These are phyloP conservation scores for Tolypocladium album DNA, from an alignment of 2,329 filamentous ascomycete species.

Conservation along the genomic window DNA sequence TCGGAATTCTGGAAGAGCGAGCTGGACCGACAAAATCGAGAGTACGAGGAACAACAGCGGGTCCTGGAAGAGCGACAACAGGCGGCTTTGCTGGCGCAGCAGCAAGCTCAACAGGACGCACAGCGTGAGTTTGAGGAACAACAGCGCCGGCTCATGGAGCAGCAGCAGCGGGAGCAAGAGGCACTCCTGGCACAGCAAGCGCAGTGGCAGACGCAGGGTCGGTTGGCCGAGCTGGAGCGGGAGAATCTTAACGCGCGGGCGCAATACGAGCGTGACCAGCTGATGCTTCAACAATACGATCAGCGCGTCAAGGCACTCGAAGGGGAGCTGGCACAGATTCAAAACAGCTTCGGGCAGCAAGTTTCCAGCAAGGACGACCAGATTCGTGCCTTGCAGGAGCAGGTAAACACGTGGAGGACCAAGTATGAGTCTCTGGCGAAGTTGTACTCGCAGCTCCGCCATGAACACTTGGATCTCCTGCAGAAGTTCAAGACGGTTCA, in stretches of 20 bases:
- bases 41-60: conserved; percentile 90
- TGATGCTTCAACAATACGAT: conserved; percentile 96
- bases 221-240: conserved; percentile 88
- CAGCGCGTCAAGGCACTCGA: conserved; percentile 88
- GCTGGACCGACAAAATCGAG: conserved; percentile 79
- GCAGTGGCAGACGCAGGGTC: conserved; percentile 87
- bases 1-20: conserved; percentile 97
- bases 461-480: conserved; percentile 88
- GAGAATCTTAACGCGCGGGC: conserved; percentile 91
- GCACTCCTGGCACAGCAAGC: conserved; percentile 81
- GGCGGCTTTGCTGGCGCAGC: conserved; percentile 68
- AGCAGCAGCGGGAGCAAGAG: conserved; percentile 84
- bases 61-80: conserved; percentile 81
- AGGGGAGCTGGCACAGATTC: conserved; percentile 72
- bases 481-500: conserved; percentile 96
- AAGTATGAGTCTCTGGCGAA: conserved; percentile 97
- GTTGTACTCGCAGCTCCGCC: conserved; percentile 88
- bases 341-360: conserved; percentile 76
- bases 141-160: conserved; percentile 75
- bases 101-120: conserved; percentile 72
- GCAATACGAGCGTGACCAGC: conserved; percentile 93
- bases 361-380: conserved; percentile 87
- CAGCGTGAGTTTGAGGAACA: conserved; percentile 96
- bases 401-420: conserved; percentile 93
- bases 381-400: conserved; percentile 84